Evolutionary conservation across 1,284 basidiomycete genomes (phyloP).

Genomic region (Ustilago trichophora): DNA sequence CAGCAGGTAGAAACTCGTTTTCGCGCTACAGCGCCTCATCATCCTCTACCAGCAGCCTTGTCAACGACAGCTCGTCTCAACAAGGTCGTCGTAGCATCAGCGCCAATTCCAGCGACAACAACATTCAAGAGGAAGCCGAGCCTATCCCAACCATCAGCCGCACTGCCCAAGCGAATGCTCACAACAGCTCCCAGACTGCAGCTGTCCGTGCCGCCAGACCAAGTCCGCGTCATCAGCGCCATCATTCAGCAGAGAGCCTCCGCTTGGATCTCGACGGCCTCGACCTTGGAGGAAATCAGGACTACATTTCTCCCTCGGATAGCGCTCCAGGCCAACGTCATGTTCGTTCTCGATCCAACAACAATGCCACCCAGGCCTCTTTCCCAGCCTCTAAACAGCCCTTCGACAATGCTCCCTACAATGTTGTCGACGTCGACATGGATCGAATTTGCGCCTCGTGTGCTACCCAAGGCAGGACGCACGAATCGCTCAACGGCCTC

Average conservation of each 20-base stretch:
- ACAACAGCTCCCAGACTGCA: neutral
- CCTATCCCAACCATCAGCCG: neutral
- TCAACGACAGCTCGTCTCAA: neutral
- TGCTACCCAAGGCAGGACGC: neutral
- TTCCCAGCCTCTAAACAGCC: neutral
- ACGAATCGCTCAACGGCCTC: conserved; percentile 4
- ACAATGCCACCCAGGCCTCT: neutral
- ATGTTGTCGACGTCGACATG: neutral
- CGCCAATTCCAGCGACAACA: conserved; percentile 1
- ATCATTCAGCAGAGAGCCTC: conserved; percentile 38
- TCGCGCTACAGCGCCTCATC: conserved; percentile 7
- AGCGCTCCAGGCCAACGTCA: neutral
- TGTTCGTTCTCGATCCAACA: conserved; percentile 29
- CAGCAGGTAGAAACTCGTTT: neutral
- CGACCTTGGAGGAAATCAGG: conserved; percentile 46
- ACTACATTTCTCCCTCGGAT: neutral
- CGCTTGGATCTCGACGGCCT: conserved; percentile 54
- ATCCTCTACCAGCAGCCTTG: neutral
- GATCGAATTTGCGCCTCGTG: conserved; percentile 8
- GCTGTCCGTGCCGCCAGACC: neutral
- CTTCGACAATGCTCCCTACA: conserved; percentile 2
- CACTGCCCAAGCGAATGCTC: neutral
- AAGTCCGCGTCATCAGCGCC: conserved; percentile 11
- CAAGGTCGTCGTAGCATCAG: conserved; percentile 2
- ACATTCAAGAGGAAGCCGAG: neutral